Base-by-base conservation (phyloP, 1,139 yeast species). In the Geotrichum cucujoidarum region DNA sequence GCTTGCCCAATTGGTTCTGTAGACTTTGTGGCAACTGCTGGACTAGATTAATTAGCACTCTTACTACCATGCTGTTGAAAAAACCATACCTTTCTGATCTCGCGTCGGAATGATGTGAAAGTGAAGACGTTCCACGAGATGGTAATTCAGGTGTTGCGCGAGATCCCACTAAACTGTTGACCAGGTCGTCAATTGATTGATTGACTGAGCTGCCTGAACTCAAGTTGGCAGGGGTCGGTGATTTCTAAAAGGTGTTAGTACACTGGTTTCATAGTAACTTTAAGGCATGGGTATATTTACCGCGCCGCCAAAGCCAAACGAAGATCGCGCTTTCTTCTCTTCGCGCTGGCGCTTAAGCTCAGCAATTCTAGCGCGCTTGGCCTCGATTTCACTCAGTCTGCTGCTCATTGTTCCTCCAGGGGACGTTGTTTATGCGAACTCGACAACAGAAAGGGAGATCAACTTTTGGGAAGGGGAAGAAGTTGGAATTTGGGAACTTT, bases 361-460 rank as follows among this genome's bases (percentile, higher is more conserved):
- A 36, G 73, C 76, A 35, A 76, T 65, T 43, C 68, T 67, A 45
- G 69, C 76, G 53, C 67, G 64, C 52, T 73, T 76, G 55, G 73
- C 74, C 55, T 74, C 79, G 41, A 73, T 70, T 53, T 71, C 73
- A 27, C 65, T 61, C 49, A 73, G 59, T 48, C 60, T 61, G 60
- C 62, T 60, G 42, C 44, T 49, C 48, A 48, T 50, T 5, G 35
- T n/a, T 21, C 40, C 22, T 31, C 18, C 30, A 32, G 35, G 35
- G 35, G 35, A n/a, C 35, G 20, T 30, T 13, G 33, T 30, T 5
- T 30, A 6, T 30, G 6, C 16, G 14, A 30, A 7, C 10, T 25
- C 11, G 29, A 7, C 29, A 25, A 25, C 10, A 25, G 29, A 7
- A 25, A 11, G 11, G 32, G 13, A 16, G 11, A 18, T 32, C 4